These are phyloP conservation scores for Penicillium alfredii DNA, from an alignment of 495 filamentous ascomycete genomes.

Conservation along the genomic window DNA sequence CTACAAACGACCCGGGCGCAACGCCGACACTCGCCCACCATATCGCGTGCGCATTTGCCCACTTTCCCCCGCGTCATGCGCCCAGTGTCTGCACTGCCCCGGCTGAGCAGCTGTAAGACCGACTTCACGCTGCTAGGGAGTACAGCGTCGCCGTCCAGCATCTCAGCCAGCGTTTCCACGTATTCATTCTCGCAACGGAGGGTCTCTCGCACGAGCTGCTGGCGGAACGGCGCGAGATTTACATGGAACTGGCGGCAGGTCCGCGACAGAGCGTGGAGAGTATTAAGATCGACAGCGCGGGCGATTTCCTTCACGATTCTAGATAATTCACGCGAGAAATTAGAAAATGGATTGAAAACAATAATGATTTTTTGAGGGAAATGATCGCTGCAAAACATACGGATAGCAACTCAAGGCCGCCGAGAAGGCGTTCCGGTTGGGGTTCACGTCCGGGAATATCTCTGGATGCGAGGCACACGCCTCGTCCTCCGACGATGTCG, in stretches of 20 bases:
- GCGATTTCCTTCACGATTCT: conserved; percentile 75
- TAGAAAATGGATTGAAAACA: too few relatives aligned
- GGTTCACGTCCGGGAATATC: conserved; percentile 28
- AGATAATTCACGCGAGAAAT: too few relatives aligned
- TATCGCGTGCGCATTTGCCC: conserved; percentile 71
- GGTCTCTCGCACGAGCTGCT: conserved; percentile 61
- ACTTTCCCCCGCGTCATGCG: conserved; percentile 58
- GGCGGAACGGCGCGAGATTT: conserved; percentile 69
- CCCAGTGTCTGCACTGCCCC: conserved; percentile 23
- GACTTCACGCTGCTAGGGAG: conserved; percentile 35
- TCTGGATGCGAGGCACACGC: too few relatives aligned
- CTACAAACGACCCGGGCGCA: conserved; percentile 74
- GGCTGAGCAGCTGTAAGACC: conserved; percentile 31
- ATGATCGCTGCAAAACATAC: conserved; percentile 52
- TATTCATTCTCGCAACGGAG: conserved; percentile 73
- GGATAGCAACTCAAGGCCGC: conserved; percentile 84
- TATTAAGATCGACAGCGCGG: conserved; percentile 72
- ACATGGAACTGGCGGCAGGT: conserved; percentile 75
- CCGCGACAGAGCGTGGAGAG: conserved; percentile 69
- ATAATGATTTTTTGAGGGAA: background rate
- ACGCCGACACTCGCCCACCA: conserved; percentile 74
- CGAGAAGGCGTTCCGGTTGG: conserved; percentile 66
- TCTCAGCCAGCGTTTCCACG: conserved; percentile 35
- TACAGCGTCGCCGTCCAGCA: conserved; percentile 27
- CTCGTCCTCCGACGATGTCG: conserved; percentile 10